Conservation (phyloP, 2,329 filamentous ascomycete species). For the Byssochlamys sp. region DNA sequence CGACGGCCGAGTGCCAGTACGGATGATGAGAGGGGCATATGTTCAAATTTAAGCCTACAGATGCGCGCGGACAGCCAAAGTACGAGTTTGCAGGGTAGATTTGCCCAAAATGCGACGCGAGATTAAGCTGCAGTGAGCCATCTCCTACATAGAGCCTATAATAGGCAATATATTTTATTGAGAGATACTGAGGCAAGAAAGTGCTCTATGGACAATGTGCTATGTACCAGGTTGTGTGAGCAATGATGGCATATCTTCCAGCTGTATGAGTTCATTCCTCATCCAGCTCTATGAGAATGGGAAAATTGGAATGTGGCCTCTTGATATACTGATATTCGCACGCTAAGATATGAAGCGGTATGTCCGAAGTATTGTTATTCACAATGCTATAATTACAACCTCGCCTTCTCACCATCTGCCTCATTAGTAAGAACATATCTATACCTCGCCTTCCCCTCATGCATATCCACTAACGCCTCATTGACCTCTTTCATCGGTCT, state of each 20-base stretch:
- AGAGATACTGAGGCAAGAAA: too few species aligned
- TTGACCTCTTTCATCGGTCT: conserved; percentile 36
- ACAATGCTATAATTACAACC: conserved; percentile 12
- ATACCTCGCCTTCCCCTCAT: conserved; percentile 38
- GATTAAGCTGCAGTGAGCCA: not conserved
- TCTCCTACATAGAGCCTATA: too few species aligned
- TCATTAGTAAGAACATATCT: conserved; percentile 38
- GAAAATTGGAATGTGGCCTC: too few species aligned
- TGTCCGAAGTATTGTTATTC: not conserved
- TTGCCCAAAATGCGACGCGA: not conserved
- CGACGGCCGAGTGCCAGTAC: conserved; percentile 10
- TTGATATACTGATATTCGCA: too few species aligned
- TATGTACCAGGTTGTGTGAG: too few species aligned
- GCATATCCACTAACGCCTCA: conserved; percentile 35
- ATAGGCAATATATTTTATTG: too few species aligned
- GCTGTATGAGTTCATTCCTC: too few species aligned
- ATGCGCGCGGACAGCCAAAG: conserved; percentile 21
- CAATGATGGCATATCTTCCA: too few species aligned
- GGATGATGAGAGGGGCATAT: conserved; percentile 31
- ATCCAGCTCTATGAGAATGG: too few species aligned
- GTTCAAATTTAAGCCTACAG: conserved; percentile 20
- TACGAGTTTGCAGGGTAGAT: conserved; percentile 24
- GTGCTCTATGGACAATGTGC: too few species aligned
- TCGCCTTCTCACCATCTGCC: conserved; percentile 14
- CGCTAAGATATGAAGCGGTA: too few species aligned